A percentile compares a stretch with the other conserved stretches of the same genome.
These are phyloP conservation scores for Parathielavia appendiculata DNA, from an alignment of 495 filamentous ascomycete species.

Conservation along the genomic window DNA sequence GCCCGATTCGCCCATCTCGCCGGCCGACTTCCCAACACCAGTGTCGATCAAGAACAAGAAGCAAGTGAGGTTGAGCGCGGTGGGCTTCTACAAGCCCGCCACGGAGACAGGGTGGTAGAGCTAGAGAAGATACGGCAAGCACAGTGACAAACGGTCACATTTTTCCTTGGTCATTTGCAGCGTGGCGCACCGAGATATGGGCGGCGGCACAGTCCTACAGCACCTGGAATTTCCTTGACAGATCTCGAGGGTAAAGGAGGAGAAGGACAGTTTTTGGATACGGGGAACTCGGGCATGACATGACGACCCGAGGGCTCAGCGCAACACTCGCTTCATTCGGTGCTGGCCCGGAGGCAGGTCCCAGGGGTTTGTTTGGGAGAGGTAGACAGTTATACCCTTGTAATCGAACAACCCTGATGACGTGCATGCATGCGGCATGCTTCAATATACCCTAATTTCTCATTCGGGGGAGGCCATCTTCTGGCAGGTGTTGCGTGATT, in stretches of 20 bases:
- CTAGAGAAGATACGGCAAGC: conserved; percentile 29
- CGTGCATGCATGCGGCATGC: not conserved
- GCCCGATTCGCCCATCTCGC: conserved; percentile 38
- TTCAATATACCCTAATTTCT: conserved; percentile 2
- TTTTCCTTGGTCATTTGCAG: conserved; percentile 9
- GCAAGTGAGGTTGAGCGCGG: conserved; percentile 43
- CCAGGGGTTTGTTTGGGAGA: not conserved
- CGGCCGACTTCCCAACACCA: conserved; percentile 26
- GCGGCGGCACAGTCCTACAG: not conserved
- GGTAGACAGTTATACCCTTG: conserved; percentile 8
- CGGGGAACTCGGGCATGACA: conserved; percentile 1
- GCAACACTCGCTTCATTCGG: conserved; percentile 9
- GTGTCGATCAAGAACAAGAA: conserved; percentile 41
- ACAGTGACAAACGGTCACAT: conserved; percentile 11
- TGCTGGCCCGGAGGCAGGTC: conserved; percentile 6
- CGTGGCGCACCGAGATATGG: conserved; percentile 4
- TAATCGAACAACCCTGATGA: conserved; percentile 6
- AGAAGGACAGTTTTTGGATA: conserved; percentile 4
- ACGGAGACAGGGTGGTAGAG: conserved; percentile 40
- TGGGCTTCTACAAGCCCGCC: conserved; percentile 33
- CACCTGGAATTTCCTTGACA: not conserved
- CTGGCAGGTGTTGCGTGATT: not conserved
- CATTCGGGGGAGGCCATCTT: not conserved
- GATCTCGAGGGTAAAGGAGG: not conserved
- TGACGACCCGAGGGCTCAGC: conserved; percentile 11